phyloP scores from a whole-genome alignment of 2,329 filamentous ascomycete species.

The Penicillium sp. region DNA sequence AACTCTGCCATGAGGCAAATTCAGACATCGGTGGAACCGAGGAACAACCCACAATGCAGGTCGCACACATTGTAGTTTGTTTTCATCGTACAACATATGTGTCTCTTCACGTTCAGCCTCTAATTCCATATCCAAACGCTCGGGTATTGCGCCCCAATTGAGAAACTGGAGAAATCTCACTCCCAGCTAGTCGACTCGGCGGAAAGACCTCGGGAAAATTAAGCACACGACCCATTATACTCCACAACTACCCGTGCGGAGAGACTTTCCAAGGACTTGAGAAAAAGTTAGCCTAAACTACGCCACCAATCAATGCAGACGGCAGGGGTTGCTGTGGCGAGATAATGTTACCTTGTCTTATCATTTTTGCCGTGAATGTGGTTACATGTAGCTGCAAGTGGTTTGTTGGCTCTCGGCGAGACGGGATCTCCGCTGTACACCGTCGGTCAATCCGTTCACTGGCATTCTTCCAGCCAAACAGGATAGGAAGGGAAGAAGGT shows the following conservation, averaged over 20 bases:
- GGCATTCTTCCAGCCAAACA: neutral
- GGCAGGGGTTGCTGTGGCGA: neutral
- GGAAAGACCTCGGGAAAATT: neutral
- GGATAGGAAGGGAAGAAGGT: neutral
- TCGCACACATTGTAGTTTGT: neutral
- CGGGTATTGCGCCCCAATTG: neutral
- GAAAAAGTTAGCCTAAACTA: neutral
- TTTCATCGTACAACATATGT: neutral
- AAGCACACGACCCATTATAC: neutral
- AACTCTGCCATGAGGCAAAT: neutral
- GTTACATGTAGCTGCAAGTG: conserved; percentile 11
- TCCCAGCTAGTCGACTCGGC: neutral
- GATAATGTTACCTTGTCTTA: conserved; percentile 5
- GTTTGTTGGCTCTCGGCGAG: conserved; percentile 1
- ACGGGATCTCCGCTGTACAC: conserved; percentile 11
- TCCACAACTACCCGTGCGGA: conserved; percentile 1
- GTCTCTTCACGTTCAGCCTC: neutral
- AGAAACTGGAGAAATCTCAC: neutral
- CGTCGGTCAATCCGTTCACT: conserved; percentile 13
- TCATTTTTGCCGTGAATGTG: conserved; percentile 3
- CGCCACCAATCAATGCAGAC: conserved; percentile 4
- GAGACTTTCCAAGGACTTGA: neutral
- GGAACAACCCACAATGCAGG: neutral
- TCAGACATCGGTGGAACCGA: neutral
- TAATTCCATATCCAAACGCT: neutral